Evolutionary conservation across 768 basidiomycete genomes (phyloP).

Genomic region (Plicaturopsis crispa): DNA sequence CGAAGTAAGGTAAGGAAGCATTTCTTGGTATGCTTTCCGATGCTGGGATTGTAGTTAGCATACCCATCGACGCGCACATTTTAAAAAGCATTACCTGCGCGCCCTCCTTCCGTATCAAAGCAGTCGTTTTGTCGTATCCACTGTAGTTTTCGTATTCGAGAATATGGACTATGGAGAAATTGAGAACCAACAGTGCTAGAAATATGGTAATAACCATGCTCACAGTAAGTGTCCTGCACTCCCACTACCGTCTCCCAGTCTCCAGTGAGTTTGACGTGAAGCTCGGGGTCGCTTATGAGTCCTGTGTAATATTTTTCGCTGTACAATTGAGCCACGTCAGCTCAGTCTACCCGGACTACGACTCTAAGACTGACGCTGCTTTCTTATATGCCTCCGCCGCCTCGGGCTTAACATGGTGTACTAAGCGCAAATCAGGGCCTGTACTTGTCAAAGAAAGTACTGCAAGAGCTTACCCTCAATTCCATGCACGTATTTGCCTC

Average conservation of each 20-base stretch:
- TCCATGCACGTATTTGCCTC: conserved; percentile 91
- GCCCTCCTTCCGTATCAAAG: conserved; percentile 55
- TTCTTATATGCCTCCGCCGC: conserved; percentile 77
- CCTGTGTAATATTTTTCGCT: conserved; percentile 84
- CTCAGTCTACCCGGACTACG: too few species aligned
- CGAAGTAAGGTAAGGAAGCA: conserved; percentile 71
- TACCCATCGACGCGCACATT: too few species aligned
- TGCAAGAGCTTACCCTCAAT: conserved; percentile 61
- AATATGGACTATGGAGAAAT: conserved; percentile 43
- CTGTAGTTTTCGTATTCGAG: conserved; percentile 92
- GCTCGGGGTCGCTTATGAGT: conserved; percentile 61
- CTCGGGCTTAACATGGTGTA: conserved; percentile 82
- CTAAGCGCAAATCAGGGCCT: conserved; percentile 29
- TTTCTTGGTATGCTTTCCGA: conserved; percentile 53
- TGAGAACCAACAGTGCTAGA: neutral
- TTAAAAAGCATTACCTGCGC: conserved; percentile 29
- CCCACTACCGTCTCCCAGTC: conserved; percentile 92
- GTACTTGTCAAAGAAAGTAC: conserved; percentile 4
- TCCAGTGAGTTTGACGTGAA: conserved; percentile 85
- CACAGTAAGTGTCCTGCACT: conserved; percentile 79
- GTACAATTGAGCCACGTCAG: conserved; percentile 6
- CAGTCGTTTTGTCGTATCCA: conserved; percentile 75
- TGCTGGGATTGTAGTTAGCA: conserved; percentile 38
- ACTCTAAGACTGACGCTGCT: conserved; percentile 58
- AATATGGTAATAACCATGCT: conserved; percentile 31